A percentile compares a stretch with the other conserved stretches of the same genome.
phyloP scores from a whole-genome alignment of 495 filamentous ascomycete species.

The Aspergillus coremiiformis region DNA sequence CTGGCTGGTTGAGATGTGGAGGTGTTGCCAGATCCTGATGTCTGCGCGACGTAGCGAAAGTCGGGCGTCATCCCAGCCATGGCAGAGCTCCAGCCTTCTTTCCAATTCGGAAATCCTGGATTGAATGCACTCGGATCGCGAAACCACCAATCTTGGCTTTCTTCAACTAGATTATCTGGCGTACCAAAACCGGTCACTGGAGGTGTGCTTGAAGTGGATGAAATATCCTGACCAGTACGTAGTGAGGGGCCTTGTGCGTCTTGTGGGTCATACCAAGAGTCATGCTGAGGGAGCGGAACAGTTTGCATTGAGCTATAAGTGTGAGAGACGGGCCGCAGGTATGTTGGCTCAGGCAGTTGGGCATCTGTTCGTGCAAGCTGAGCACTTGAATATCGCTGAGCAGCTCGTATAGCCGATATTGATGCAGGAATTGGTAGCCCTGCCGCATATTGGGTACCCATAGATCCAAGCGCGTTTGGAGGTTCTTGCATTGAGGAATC shows the following conservation, averaged over 20 bases:
- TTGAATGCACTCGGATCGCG: conserved; percentile 39
- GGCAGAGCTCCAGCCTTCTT: conserved; percentile 12
- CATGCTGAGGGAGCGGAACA: conserved; percentile 9
- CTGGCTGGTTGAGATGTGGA: conserved; percentile 4
- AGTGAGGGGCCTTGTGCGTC: conserved; percentile 11
- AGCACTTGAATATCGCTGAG: conserved; percentile 14
- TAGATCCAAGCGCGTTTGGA: conserved; percentile 3
- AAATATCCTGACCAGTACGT: conserved; percentile 12
- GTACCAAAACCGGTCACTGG: conserved; percentile 37
- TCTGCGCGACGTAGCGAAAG: conserved; percentile 10
- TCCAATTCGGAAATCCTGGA: conserved; percentile 46
- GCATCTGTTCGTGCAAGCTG: conserved; percentile 19
- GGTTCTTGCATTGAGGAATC: conserved; percentile 11
- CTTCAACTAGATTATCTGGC: conserved; percentile 43
- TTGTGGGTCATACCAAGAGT: conserved; percentile 25
- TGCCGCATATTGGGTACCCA: conserved; percentile 15
- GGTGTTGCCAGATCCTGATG: conserved; percentile 6
- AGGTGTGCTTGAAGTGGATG: conserved; percentile 22
- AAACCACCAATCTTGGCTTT: conserved; percentile 55
- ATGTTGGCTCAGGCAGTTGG: conserved; percentile 30
- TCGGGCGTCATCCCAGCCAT: conserved; percentile 8
- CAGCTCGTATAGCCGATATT: conserved; percentile 18
- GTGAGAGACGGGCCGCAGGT: conserved; percentile 26
- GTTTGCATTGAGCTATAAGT: conserved; percentile 14
- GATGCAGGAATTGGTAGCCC: conserved; percentile 13